These are phyloP conservation scores for Sphenostylis stenocarpa DNA, from an alignment of 306 rosid genomes.

Conservation along the genomic window DNA sequence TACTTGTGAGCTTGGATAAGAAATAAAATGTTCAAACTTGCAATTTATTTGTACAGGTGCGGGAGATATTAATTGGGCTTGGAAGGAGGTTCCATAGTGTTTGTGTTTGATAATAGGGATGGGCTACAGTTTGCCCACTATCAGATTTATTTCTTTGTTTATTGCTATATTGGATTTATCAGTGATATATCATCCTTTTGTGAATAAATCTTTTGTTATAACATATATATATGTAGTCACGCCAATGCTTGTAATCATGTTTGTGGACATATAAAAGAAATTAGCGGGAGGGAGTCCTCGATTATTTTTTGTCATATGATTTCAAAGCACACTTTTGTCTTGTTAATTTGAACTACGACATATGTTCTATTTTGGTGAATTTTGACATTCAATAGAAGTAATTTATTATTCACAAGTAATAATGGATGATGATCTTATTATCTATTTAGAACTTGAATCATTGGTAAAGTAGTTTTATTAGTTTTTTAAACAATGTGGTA, in stretches of 20 bases:
- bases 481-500: background rate
- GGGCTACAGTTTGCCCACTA: too few species aligned
- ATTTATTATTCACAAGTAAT: background rate
- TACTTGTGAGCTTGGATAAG: slow-evolving; percentile 9
- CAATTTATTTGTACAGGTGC: background rate
- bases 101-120: too few species aligned
- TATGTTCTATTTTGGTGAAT: background rate
- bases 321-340: background rate
- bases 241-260: background rate
- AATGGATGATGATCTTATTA: background rate
- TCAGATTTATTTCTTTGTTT: background rate
- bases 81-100: too few species aligned
- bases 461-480: background rate
- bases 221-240: background rate
- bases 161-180: background rate
- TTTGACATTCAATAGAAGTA: background rate
- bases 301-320: background rate
- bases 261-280: background rate
- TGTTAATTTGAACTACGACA: background rate
- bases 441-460: background rate
- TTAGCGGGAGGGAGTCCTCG: background rate
- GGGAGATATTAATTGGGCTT: background rate
- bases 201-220: background rate
- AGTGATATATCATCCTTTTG: background rate
- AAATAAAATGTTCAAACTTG: slow-evolving; percentile 2